Percentiles rank a stretch among this genome's conserved stretches.
phyloP scores from a whole-genome alignment of 2,329 filamentous ascomycete species.

The Akanthomyces dipterigenus region DNA sequence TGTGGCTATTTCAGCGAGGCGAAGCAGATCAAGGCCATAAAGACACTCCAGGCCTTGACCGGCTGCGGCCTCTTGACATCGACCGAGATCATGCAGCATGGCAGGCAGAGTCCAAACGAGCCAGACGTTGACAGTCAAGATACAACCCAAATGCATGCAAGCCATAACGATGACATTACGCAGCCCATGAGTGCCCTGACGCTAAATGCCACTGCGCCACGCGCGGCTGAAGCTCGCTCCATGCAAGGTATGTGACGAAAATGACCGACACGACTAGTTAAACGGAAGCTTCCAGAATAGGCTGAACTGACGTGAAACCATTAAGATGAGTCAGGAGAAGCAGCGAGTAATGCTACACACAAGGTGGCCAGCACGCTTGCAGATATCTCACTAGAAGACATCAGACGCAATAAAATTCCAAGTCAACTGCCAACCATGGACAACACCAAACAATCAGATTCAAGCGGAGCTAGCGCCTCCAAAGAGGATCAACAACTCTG shows the following conservation, averaged over 20 bases:
- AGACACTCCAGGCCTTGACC: constrained; percentile 65
- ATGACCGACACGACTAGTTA: constrained; percentile 1
- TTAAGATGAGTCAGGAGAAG: not conserved
- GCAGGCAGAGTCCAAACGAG: not conserved
- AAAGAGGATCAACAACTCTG: constrained; percentile 16
- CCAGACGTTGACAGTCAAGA: not conserved
- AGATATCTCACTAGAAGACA: not conserved
- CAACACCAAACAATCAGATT: not conserved
- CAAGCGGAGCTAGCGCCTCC: not conserved
- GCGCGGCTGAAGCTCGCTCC: constrained; percentile 13
- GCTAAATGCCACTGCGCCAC: constrained; percentile 20
- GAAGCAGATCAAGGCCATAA: constrained; percentile 65
- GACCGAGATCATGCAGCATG: constrained; percentile 43
- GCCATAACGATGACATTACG: constrained; percentile 19
- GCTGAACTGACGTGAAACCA: constrained; percentile 1
- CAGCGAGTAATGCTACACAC: not conserved
- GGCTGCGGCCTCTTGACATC: constrained; percentile 61
- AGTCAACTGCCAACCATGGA: not conserved
- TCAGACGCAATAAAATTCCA: not conserved
- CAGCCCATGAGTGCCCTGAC: constrained; percentile 26
- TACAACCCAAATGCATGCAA: constrained; percentile 9
- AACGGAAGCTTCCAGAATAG: constrained; percentile 16
- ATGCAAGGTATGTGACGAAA: constrained; percentile 15
- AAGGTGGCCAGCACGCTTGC: not conserved
- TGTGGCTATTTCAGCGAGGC: constrained; percentile 68